Evolutionary conservation across 2,329 filamentous ascomycete genomes (phyloP), one percentile per base, ranked within the genome.

Genomic region (Paecilomyces dactylethromorphus): DNA sequence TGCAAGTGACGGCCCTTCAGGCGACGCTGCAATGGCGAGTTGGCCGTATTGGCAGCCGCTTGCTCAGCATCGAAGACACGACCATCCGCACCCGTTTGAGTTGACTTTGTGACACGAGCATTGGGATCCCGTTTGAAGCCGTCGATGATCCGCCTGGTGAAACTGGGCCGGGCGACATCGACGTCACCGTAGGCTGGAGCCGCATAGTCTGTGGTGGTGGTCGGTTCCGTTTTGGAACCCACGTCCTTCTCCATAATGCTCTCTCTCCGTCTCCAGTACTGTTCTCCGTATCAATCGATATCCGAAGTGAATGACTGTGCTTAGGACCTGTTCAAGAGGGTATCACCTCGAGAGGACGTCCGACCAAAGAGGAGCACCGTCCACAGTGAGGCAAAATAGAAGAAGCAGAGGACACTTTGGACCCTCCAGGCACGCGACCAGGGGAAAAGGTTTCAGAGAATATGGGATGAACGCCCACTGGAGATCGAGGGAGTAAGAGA

Each of bases 1-100:
- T 97, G 92, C 71, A 97, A 72, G 79, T 97, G 93, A 54, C 92
- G 83, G 21, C 87, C 86, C 76, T 95, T 94, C 65, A 96, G 77
- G 72, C 86, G 87, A 68, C 92, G 82, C 55, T 89, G 85, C 55
- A 97, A 81, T 7, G 88, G 86, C 53, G 90, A 88, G 63, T 87
- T 82, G 3, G 90, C 89, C 1, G 91, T 92, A 51, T 81, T 81
- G 15, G 76, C 73, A 0, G 81, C 82, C 0, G 84, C 84, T 57
- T 72, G 72, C 69, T 92, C 87, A 64, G 91, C 76, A 69, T 90
- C 81, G 69, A 83, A 86, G 13, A 80, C 78, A 60, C 79, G 79
- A 57, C 81, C 82, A 74, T 84, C 80, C 6, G 78, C 79, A 56
- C 79, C 80, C 15, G 81, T 68, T 21, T 54, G 21, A 26, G 71